Conservation (phyloP, 768 basidiomycete genomes). For the Pisolithus microcarpus region DNA sequence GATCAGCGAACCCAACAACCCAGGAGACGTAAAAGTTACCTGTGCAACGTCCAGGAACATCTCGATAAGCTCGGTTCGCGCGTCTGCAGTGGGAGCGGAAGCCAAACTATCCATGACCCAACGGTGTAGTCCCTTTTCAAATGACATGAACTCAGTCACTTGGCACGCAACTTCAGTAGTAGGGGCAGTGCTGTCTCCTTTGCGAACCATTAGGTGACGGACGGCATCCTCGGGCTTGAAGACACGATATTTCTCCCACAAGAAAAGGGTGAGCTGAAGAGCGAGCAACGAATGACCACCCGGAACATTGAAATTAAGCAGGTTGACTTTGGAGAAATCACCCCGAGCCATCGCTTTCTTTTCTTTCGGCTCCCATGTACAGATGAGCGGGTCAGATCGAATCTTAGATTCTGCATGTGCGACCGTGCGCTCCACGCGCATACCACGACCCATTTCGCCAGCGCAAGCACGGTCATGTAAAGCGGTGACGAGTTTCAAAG, state of each 20-base stretch:
- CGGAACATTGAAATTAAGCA: slow-evolving; percentile 29
- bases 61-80: slow-evolving; percentile 24
- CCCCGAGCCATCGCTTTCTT: slow-evolving; percentile 23
- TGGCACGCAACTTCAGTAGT: slow-evolving; percentile 24
- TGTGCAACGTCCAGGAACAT: slow-evolving; percentile 42
- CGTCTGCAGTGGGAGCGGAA: slow-evolving; percentile 14
- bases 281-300: slow-evolving; percentile 38
- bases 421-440: slow-evolving; percentile 20
- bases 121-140: slow-evolving; percentile 31
- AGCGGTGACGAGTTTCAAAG: slow-evolving; percentile 21
- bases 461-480: slow-evolving; percentile 22
- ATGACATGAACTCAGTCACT: slow-evolving; percentile 27
- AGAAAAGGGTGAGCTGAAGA: slow-evolving; percentile 35
- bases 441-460: slow-evolving; percentile 18
- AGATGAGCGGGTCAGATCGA: slow-evolving; percentile 12
- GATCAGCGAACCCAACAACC: not conserved
- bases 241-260: slow-evolving; percentile 31
- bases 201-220: slow-evolving; percentile 29
- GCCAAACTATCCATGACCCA: slow-evolving; percentile 36
- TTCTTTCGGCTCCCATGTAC: slow-evolving; percentile 22
- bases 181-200: slow-evolving; percentile 19
- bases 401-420: slow-evolving; percentile 15
- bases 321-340: slow-evolving; percentile 21
- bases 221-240: slow-evolving; percentile 41
- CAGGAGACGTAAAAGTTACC: slow-evolving; percentile 21